Percentiles rank a stretch among this genome's conserved stretches.
Evolutionary conservation across 2,329 filamentous ascomycete genomes (phyloP).

Genomic region (Alternaria tenuissima): DNA sequence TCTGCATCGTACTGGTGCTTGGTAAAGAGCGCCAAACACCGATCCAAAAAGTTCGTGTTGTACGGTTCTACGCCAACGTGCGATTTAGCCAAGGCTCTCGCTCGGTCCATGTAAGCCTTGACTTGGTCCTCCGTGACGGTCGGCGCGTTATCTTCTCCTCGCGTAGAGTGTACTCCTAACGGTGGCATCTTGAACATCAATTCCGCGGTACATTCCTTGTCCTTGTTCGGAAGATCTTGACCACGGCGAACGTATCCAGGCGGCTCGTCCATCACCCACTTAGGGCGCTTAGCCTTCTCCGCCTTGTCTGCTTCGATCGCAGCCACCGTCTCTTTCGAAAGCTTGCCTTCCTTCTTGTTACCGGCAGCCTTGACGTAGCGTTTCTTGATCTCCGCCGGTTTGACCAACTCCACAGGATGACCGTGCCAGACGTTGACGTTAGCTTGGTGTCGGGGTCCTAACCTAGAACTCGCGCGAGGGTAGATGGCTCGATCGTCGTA

Average conservation of each 20-base stretch:
- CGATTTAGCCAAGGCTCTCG: slow-evolving; percentile 67
- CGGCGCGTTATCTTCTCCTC: slow-evolving; percentile 55
- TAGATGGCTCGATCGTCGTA: slow-evolving; percentile 95
- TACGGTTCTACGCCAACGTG: slow-evolving; percentile 74
- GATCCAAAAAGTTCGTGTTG: slow-evolving; percentile 88
- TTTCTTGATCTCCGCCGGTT: slow-evolving; percentile 85
- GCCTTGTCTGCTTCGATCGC: slow-evolving; percentile 83
- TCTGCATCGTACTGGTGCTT: slow-evolving; percentile 75
- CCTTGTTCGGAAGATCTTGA: slow-evolving; percentile 76
- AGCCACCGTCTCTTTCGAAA: slow-evolving; percentile 80
- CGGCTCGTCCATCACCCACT: slow-evolving; percentile 93
- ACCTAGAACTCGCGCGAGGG: slow-evolving; percentile 88
- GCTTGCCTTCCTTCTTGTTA: slow-evolving; percentile 78
- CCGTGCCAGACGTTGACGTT: slow-evolving; percentile 86
- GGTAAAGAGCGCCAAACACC: slow-evolving; percentile 78
- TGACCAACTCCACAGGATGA: slow-evolving; percentile 86
- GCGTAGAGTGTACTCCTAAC: slow-evolving; percentile 56
- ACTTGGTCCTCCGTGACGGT: slow-evolving; percentile 66
- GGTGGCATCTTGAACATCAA: slow-evolving; percentile 80
- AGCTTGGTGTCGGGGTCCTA: slow-evolving; percentile 92
- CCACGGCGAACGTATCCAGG: slow-evolving; percentile 84
- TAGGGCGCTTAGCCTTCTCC: slow-evolving; percentile 81
- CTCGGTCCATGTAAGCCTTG: slow-evolving; percentile 77
- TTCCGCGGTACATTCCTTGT: slow-evolving; percentile 77
- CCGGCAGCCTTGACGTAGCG: slow-evolving; percentile 68